Evolutionary conservation across 2,329 filamentous ascomycete genomes (phyloP).

Genomic region (Hypoxylon sp.): DNA sequence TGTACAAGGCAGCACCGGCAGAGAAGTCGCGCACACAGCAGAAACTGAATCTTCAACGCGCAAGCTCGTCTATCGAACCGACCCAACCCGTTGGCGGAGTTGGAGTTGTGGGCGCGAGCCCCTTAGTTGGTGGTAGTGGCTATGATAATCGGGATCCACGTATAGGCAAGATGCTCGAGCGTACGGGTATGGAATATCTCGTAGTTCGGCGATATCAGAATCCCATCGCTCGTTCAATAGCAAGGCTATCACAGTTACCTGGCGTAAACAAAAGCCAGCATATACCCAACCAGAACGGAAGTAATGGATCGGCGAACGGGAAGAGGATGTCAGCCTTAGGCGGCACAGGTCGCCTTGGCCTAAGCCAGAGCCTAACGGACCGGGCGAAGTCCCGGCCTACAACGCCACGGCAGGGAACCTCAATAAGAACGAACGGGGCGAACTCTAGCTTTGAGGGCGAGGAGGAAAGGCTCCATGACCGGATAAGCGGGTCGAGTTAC

Average conservation of each 20-base stretch:
- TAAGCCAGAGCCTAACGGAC: slow-evolving; percentile 60
- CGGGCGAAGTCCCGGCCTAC: slow-evolving; percentile 50
- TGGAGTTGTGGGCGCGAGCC: slow-evolving; percentile 61
- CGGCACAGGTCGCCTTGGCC: slow-evolving; percentile 52
- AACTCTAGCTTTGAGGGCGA: slow-evolving; percentile 64
- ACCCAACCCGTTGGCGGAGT: slow-evolving; percentile 62
- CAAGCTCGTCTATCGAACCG: slow-evolving; percentile 79
- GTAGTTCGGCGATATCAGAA: slow-evolving; percentile 81
- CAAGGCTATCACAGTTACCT: slow-evolving; percentile 67
- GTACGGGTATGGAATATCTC: slow-evolving; percentile 80
- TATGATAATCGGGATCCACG: slow-evolving; percentile 74
- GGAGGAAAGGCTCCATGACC: slow-evolving; percentile 60
- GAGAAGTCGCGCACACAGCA: slow-evolving; percentile 79
- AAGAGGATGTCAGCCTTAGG: slow-evolving; percentile 49
- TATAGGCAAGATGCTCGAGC: slow-evolving; percentile 75
- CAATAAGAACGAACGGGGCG: slow-evolving; percentile 58
- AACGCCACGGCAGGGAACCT: slow-evolving; percentile 56
- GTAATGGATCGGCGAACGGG: slow-evolving; percentile 55
- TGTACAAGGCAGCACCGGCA: slow-evolving; percentile 59
- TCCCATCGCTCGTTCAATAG: slow-evolving; percentile 75
- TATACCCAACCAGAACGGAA: slow-evolving; percentile 60
- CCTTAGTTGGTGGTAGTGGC: slow-evolving; percentile 67
- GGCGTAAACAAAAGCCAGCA: slow-evolving; percentile 65
- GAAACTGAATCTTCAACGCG: slow-evolving; percentile 81
- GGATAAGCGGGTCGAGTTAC: slow-evolving; percentile 65